Conservation (phyloP, 1,284 basidiomycete species). For the Trametes hirsuta region DNA sequence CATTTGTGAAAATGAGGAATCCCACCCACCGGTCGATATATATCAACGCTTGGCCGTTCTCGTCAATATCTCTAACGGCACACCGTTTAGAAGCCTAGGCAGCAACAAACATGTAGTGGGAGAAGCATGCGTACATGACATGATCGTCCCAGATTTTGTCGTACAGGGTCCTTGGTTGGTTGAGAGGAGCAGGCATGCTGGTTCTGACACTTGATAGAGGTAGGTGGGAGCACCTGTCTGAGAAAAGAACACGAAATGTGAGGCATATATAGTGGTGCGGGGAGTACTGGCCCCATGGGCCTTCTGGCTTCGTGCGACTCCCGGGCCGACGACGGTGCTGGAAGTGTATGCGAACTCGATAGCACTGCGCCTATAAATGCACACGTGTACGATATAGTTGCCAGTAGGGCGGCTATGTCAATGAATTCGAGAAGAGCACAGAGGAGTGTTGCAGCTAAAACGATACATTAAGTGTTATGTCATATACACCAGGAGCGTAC, state of each 20-base stretch:
- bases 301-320: too few relatives aligned
- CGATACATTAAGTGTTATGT: too few relatives aligned
- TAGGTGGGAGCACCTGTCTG: background rate
- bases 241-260: background rate
- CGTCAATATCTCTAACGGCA: slow-evolving; percentile 46
- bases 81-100: background rate
- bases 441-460: too few relatives aligned
- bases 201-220: background rate
- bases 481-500: too few relatives aligned
- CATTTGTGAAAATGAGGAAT: background rate
- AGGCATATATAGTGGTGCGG: too few relatives aligned
- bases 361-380: too few relatives aligned
- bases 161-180: slow-evolving; percentile 82
- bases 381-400: too few relatives aligned
- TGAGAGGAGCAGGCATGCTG: slow-evolving; percentile 58
- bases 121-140: slow-evolving; percentile 68
- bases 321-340: too few relatives aligned
- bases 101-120: background rate
- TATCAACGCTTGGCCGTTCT: slow-evolving; percentile 85
- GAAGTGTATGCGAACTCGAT: too few relatives aligned
- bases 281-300: too few relatives aligned
- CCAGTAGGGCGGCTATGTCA: too few relatives aligned
- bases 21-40: slow-evolving; percentile 83
- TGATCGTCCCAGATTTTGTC: slow-evolving; percentile 98
- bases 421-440: too few relatives aligned